phyloP scores from a whole-genome alignment of 306 rosid species.

The Nissolia schottii region DNA sequence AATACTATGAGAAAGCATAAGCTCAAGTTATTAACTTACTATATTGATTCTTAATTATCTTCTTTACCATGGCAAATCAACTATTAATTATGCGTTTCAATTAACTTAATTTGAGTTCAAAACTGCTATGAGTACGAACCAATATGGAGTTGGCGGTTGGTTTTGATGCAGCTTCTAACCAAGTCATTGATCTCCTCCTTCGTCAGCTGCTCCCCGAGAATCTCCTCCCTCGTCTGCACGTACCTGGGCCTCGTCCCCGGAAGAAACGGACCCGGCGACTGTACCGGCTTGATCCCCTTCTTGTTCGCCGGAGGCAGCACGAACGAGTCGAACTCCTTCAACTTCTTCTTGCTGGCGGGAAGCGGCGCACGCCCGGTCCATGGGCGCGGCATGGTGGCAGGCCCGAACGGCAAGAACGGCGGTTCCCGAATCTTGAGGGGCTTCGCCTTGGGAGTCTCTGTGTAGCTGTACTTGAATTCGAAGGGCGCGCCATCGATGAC shows the following conservation, averaged over 20 bases:
- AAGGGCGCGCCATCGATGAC: conserved; percentile 63
- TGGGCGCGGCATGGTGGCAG: conserved; percentile 65
- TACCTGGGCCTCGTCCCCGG: conserved; percentile 66
- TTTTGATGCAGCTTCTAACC: conserved; percentile 43
- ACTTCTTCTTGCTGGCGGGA: conserved; percentile 73
- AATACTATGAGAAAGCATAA: no score
- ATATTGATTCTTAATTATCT: no score
- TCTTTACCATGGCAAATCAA: no score
- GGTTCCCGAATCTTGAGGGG: conserved; percentile 75
- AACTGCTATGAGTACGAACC: no score
- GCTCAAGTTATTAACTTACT: no score
- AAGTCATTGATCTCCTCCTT: conserved; percentile 49
- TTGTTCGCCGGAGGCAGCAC: conserved; percentile 73
- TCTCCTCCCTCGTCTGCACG: conserved; percentile 63
- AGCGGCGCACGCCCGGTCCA: conserved; percentile 86
- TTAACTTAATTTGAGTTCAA: no score
- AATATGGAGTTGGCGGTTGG: conserved; percentile 61
- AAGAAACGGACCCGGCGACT: conserved; percentile 77
- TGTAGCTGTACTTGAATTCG: conserved; percentile 93
- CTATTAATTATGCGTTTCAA: no score
- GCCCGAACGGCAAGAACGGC: conserved; percentile 69
- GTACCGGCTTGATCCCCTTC: conserved; percentile 86
- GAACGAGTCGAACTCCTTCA: conserved; percentile 77
- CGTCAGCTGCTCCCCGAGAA: conserved; percentile 74
- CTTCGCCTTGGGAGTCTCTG: conserved; percentile 75